Percentiles rank a stretch among this genome's conserved stretches.
Evolutionary conservation across 257 asterid species (phyloP).

Genomic region (Forsythia viridissima): DNA sequence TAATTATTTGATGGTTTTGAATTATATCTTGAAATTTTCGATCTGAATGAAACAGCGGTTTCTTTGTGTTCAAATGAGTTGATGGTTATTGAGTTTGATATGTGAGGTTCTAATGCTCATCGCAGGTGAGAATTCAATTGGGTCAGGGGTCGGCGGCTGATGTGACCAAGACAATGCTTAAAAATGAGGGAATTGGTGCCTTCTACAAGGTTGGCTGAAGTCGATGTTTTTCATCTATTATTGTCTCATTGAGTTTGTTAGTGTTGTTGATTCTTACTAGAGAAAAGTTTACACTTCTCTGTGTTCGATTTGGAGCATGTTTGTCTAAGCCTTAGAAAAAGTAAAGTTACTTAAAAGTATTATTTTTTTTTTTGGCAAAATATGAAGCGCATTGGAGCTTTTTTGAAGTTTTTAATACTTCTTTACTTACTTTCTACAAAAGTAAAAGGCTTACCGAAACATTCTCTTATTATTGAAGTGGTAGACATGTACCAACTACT

Average conservation of each 20-base stretch:
- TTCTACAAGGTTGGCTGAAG: slow-evolving; percentile 75
- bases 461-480: not conserved
- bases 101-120: slow-evolving; percentile 16
- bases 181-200: slow-evolving; percentile 81
- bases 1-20: slow-evolving; percentile 1
- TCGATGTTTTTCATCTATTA: too few species aligned
- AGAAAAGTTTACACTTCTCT: not conserved
- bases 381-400: too few species aligned
- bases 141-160: slow-evolving; percentile 93
- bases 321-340: too few species aligned
- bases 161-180: slow-evolving; percentile 74
- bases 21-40: not conserved
- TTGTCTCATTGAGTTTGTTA: not conserved
- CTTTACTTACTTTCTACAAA: too few species aligned
- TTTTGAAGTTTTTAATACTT: too few species aligned
- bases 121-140: slow-evolving; percentile 93
- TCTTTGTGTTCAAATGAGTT: not conserved
- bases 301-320: not conserved
- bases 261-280: not conserved
- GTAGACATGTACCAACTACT: not conserved
- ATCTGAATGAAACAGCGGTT: not conserved
- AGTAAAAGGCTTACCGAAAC: too few species aligned
- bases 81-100: slow-evolving; percentile 24
- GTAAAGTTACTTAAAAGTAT: too few species aligned
- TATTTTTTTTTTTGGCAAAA: too few species aligned